phyloP scores from a whole-genome alignment of 2,329 filamentous ascomycete genomes.

The Ceratocystis ficicola region DNA sequence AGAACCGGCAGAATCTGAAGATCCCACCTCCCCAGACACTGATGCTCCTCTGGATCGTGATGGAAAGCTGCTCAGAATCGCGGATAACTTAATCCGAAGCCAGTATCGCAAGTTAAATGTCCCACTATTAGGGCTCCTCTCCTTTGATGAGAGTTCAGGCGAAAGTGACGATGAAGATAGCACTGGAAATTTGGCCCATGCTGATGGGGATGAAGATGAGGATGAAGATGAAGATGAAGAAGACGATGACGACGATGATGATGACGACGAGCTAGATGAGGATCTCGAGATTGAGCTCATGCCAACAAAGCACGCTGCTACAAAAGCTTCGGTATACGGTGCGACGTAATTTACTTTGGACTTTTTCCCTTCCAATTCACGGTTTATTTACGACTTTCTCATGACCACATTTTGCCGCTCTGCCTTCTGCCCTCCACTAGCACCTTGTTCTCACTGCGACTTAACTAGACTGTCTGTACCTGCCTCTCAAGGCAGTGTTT shows the following conservation, averaged over 20 bases:
- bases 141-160: slow-evolving; percentile 36
- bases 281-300: slow-evolving; percentile 18
- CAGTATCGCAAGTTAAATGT: slow-evolving; percentile 37
- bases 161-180: slow-evolving; percentile 30
- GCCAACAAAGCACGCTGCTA: not conserved
- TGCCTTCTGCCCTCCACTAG: not conserved
- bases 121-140: slow-evolving; percentile 35
- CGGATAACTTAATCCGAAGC: slow-evolving; percentile 38
- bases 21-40: slow-evolving; percentile 32
- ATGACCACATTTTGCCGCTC: not conserved
- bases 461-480: not conserved
- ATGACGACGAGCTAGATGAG: slow-evolving; percentile 25
- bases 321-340: not conserved
- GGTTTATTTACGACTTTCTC: slow-evolving; percentile 1
- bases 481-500: slow-evolving; percentile 1
- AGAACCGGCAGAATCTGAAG: slow-evolving; percentile 30
- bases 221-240: slow-evolving; percentile 26
- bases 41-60: slow-evolving; percentile 34
- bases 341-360: not conserved
- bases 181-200: slow-evolving; percentile 22
- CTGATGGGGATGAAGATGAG: slow-evolving; percentile 25
- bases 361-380: not conserved
- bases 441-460: not conserved
- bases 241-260: slow-evolving; percentile 26
- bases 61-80: slow-evolving; percentile 34